Conservation (phyloP, 441 rosid genomes). For the Macaranga tanarius region DNA sequence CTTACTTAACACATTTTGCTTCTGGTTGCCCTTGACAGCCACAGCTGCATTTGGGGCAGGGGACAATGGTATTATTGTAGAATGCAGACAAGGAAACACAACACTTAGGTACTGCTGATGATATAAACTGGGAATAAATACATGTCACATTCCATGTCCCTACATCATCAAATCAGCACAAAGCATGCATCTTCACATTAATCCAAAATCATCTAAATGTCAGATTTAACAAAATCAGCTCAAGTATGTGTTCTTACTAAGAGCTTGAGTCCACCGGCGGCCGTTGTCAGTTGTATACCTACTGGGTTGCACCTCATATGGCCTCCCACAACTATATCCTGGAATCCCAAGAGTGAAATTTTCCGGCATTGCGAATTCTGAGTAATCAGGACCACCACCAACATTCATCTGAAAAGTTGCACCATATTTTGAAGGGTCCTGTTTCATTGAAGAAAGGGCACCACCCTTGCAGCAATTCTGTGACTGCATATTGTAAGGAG, state of each 20-base stretch:
- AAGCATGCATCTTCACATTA: background rate
- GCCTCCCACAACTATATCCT: conserved; percentile 59
- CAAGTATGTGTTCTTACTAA: conserved; percentile 37
- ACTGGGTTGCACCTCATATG: conserved; percentile 44
- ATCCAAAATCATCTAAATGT: background rate
- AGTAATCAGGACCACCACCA: conserved; percentile 9
- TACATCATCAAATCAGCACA: conserved; percentile 23
- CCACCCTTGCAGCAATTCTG: conserved; percentile 82
- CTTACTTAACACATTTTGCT: conserved; percentile 49
- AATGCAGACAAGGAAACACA: conserved; percentile 87
- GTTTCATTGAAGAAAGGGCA: conserved; percentile 56
- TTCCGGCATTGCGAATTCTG: conserved; percentile 43
- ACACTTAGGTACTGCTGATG: conserved; percentile 67
- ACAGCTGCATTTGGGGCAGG: conserved; percentile 82
- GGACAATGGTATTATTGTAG: conserved; percentile 54
- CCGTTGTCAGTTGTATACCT: conserved; percentile 45
- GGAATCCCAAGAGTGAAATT: conserved; percentile 58
- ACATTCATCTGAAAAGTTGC: conserved; percentile 54
- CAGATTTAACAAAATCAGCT: background rate
- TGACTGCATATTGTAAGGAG: conserved; percentile 48
- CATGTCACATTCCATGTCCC: conserved; percentile 81
- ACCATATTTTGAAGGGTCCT: conserved; percentile 40
- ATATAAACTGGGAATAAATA: conserved; percentile 59
- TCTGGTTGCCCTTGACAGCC: conserved; percentile 50
- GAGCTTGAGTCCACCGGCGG: conserved; percentile 79